Base-by-base conservation (phyloP, 352 stramenopile species). In the Phytopythium chamaehyphon region DNA sequence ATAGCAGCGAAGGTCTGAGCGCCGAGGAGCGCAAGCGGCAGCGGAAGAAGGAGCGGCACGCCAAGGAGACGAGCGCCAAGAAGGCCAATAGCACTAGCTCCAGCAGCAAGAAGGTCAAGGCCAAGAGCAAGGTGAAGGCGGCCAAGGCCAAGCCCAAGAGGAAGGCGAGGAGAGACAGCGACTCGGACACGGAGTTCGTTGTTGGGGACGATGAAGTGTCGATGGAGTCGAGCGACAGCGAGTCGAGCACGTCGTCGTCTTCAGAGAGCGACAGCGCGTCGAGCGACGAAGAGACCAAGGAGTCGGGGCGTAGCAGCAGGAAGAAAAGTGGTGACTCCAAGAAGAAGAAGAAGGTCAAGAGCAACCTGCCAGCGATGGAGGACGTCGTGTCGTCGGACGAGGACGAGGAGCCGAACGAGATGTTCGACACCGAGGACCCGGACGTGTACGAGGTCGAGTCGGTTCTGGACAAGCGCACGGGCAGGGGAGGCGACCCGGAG, bases 361-460 rank as follows among this genome's bases (percentile, higher is more conserved):
- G 64, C 6, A 91, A 86, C 42, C 51, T 88, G 39, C 81, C 81
- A 12, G 71, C 78, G 0, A 61, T 85, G 19, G 71, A 86, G 45
- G 49, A 71, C 7, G 71, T 92, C 43, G 53, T 92, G 39, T 84
- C 72, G 3, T 89, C 78, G 1, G 81, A 91, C 39, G 80, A 86
- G 54, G 77, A 89, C 35, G 74, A 88, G 21, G 78, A 88, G 47
- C 69, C 70, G 14, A 80, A 90, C 33, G 81, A 84, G 3, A 71
- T 90, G 69, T 92, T 92, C 51, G 78, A 92, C 47, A 73, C 64
- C 31, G 75, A 83, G 18, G 81, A 92, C 49, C 81, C 81, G 19
- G 78, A 92, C 39, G 81, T 92, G 62, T 92, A 89, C 61, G 81
- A 92, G 43, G 81, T 92, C 40, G 81, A 92, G 55, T 67, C 56